These are phyloP conservation scores for Zymoseptoria ardabiliae DNA, from an alignment of 2,329 filamentous ascomycete genomes.

Conservation along the genomic window DNA sequence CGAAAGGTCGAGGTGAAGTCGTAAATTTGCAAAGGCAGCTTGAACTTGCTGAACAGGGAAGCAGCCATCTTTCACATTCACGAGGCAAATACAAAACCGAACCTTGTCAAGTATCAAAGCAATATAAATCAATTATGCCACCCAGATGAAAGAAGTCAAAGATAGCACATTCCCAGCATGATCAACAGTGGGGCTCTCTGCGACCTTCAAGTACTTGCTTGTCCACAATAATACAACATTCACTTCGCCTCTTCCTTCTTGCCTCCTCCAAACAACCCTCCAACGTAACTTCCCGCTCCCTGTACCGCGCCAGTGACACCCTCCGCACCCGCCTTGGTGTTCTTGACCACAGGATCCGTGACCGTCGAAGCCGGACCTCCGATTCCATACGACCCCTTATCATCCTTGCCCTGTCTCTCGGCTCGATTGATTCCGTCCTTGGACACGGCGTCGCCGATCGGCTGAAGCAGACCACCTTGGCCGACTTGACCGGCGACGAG, in stretches of 20 bases:
- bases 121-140: not conserved
- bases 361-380: slow-evolving; percentile 31
- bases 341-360: slow-evolving; percentile 25
- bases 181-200: not conserved
- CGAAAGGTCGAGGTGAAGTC: not conserved
- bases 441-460: slow-evolving; percentile 54
- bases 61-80: too few species aligned
- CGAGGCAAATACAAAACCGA: too few species aligned
- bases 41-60: too few species aligned
- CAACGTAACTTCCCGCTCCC: slow-evolving; percentile 26
- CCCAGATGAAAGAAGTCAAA: too few species aligned
- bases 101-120: not conserved
- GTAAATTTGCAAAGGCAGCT: not conserved
- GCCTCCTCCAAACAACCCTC: slow-evolving; percentile 27
- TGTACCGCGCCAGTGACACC: slow-evolving; percentile 19
- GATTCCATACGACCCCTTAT: slow-evolving; percentile 44
- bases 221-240: not conserved
- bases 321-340: slow-evolving; percentile 24
- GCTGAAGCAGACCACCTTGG: slow-evolving; percentile 59
- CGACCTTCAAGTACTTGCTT: not conserved
- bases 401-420: slow-evolving; percentile 58
- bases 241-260: slow-evolving; percentile 23
- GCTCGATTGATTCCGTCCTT: slow-evolving; percentile 60
- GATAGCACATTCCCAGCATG: not conserved
- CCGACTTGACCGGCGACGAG: slow-evolving; percentile 58